Evolutionary conservation across 306 rosid species (phyloP), one percentile per base, ranked within the genome.

Genomic region (Begonia peltatifolia): DNA sequence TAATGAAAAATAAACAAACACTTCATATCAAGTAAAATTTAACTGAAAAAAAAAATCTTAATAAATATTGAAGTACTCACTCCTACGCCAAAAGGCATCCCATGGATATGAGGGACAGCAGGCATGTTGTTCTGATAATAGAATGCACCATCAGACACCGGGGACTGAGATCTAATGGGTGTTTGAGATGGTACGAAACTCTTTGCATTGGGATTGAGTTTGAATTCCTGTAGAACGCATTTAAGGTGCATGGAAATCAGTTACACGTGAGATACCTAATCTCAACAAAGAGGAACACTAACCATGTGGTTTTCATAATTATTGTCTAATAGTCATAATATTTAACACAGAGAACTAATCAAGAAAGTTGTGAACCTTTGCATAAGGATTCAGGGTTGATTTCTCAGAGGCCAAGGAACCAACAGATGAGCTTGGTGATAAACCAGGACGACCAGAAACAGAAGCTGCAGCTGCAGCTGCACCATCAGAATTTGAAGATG

Each of bases 201-300:
- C 88, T 83, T 90, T 12, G 99, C 99, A 73, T 86, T 75, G 36
- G 99, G 95, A 68, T 90, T 90, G 74, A 85, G 74, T 72, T 64
- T 90, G 71, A 90, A 90, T 61, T 90, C 99, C 99, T 90, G 65
- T 67, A 30, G 38, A 30, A 30, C 6, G 38, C 38, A 30, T 30
- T 30, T 30, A 30, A 5, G 38, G 38, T 30, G 38, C 38, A 30
- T 30, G 38, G 38, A 30, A 30, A 30, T 30, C 9, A 30, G 38
- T 30, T 30, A 30, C 38, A 30, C 38, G 38, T 25, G 38, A 30
- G 38, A 30, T 30, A 30, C 9, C 8, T 30, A 30, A 30, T 4
- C 9, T 6, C 9, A 30, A 30, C 38, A 30, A 30, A 4, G 38
- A 30, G 38, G 38, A 30, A 30, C 38, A 30, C 38, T 30, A 30